A percentile compares a stretch with the other conserved stretches of the same genome.
Conservation (phyloP, 331 rosid species). For the Spiraea crenata region DNA sequence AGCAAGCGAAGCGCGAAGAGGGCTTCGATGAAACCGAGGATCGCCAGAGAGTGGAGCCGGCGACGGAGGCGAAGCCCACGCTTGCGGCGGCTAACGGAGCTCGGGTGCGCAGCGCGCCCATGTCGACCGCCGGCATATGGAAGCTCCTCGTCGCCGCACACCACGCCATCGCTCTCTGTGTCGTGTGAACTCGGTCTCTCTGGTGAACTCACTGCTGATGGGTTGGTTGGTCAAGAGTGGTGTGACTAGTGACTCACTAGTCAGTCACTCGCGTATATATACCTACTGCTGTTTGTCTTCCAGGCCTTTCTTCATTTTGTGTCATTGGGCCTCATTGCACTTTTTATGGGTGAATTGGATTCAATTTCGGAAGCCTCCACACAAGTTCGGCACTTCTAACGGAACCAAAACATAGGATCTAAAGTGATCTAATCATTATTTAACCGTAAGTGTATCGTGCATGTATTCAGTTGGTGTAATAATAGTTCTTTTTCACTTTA, state of each 20-base stretch:
- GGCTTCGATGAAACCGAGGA: conserved; percentile 42
- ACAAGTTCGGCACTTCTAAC: no score
- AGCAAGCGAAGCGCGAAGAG: conserved; percentile 60
- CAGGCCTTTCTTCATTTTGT: not conserved
- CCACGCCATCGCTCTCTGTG: conserved; percentile 54
- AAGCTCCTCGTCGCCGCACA: conserved; percentile 50
- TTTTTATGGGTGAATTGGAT: no score
- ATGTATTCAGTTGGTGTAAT: no score
- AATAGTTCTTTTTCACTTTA: no score
- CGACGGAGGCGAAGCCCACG: conserved; percentile 49
- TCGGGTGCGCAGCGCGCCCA: conserved; percentile 32
- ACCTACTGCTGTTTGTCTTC: not conserved
- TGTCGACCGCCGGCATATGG: conserved; percentile 49
- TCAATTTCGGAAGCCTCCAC: no score
- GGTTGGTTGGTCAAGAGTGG: not conserved
- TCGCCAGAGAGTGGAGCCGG: conserved; percentile 55
- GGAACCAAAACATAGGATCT: no score
- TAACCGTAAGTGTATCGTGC: no score
- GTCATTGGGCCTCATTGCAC: not conserved
- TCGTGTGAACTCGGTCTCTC: not conserved
- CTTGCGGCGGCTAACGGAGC: conserved; percentile 41
- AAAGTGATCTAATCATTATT: no score
- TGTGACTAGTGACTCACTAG: not conserved
- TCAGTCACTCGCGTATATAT: not conserved
- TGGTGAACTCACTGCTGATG: not conserved